phyloP scores from a whole-genome alignment of 176 grass and related monocot genomes.

The Tuctoria greenei region DNA sequence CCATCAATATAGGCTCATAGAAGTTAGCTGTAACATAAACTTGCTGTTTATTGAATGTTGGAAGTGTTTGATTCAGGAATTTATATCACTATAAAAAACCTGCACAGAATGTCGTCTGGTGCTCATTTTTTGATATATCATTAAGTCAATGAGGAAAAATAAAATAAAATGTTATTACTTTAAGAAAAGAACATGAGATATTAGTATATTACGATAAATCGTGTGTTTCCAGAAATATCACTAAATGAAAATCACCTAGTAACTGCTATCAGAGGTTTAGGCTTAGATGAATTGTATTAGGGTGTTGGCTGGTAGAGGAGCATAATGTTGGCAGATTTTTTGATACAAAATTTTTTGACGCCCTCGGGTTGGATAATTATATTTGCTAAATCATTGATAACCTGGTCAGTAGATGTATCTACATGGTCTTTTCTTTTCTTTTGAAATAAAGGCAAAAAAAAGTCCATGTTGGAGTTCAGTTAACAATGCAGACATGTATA shows the following conservation, averaged over 20 bases:
- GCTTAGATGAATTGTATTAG: not conserved
- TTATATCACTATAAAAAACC: not conserved
- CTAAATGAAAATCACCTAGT: constrained; percentile 13
- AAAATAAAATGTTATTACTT: not conserved
- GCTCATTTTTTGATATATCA: constrained; percentile 7
- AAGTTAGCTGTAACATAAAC: not conserved
- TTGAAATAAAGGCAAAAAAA: not conserved
- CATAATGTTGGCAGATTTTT: not conserved
- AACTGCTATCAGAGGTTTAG: not conserved
- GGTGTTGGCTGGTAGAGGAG: constrained; percentile 5
- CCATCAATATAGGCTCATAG: constrained; percentile 1
- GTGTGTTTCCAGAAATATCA: constrained; percentile 9
- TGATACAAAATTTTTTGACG: constrained; percentile 9
- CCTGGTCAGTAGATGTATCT: constrained; percentile 25
- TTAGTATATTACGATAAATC: constrained; percentile 11
- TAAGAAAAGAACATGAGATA: constrained; percentile 1
- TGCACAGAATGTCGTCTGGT: not conserved
- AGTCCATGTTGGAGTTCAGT: constrained; percentile 2
- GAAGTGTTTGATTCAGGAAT: constrained; percentile 33
- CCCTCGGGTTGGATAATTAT: constrained; percentile 27
- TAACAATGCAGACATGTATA: not conserved
- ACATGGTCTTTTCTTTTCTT: not conserved
- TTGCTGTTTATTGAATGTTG: constrained; percentile 20
- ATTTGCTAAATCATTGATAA: constrained; percentile 26
- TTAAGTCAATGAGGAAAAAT: not conserved